phyloP scores from a whole-genome alignment of 2,329 filamentous ascomycete genomes.

The Fusarium burgessii region DNA sequence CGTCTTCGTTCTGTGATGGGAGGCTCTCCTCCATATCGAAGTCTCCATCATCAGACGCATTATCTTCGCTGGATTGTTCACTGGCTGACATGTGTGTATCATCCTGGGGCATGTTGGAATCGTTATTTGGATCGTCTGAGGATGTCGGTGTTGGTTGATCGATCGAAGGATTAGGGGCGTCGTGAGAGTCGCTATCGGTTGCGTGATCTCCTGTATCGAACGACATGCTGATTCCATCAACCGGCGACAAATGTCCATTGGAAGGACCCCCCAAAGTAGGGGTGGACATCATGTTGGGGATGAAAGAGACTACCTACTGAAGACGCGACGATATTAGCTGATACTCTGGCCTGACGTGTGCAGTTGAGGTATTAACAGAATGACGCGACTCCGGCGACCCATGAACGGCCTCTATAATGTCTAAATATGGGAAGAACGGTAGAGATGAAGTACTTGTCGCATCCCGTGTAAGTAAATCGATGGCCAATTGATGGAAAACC shows the following conservation, averaged over 20 bases:
- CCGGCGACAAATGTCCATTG: conserved; percentile 74
- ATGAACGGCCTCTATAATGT: conserved; percentile 36
- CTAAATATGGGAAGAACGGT: conserved; percentile 42
- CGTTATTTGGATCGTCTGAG: conserved; percentile 58
- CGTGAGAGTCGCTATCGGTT: conserved; percentile 80
- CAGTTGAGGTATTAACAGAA: conserved; percentile 37
- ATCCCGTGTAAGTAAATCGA: conserved; percentile 58
- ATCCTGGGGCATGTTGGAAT: conserved; percentile 55
- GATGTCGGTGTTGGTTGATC: conserved; percentile 59
- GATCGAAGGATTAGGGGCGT: conserved; percentile 71
- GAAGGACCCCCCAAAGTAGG: conserved; percentile 70
- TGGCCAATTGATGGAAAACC: conserved; percentile 60
- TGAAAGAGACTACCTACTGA: conserved; percentile 67
- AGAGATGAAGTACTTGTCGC: conserved; percentile 57
- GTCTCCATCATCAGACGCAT: conserved; percentile 76
- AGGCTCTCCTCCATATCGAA: conserved; percentile 78
- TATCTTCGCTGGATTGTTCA: conserved; percentile 63
- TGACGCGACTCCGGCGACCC: conserved; percentile 48
- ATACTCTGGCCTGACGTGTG: conserved; percentile 25
- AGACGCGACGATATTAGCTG: conserved; percentile 54
- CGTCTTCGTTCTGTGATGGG: conserved; percentile 59
- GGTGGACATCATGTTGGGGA: conserved; percentile 73
- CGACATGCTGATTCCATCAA: conserved; percentile 58
- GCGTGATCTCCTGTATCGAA: conserved; percentile 52
- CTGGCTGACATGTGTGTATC: conserved; percentile 58